These are phyloP conservation scores for Sporothrix mexicana DNA, from an alignment of 2,329 filamentous ascomycete species.

Conservation along the genomic window DNA sequence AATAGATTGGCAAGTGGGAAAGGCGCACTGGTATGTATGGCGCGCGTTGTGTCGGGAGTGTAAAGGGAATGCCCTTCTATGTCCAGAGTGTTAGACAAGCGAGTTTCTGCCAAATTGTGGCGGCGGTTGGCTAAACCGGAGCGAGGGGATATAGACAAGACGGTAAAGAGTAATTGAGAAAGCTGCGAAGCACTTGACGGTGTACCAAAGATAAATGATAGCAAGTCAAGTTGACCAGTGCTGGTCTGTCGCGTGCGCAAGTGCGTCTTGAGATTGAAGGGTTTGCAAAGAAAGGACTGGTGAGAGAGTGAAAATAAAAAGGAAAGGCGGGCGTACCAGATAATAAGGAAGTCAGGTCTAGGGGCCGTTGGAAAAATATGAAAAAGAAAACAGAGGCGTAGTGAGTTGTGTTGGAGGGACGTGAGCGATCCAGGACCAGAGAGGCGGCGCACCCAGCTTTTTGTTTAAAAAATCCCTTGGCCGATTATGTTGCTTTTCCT, in stretches of 20 bases:
- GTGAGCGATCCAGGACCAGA: slow-evolving; percentile 29
- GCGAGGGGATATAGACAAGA: background rate
- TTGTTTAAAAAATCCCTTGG: slow-evolving; percentile 19
- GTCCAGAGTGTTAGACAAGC: slow-evolving; percentile 5
- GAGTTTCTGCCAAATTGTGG: slow-evolving; percentile 8
- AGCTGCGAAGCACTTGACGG: background rate
- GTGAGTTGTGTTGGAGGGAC: background rate
- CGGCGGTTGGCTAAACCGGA: background rate
- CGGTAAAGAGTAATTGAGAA: background rate
- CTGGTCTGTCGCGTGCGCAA: background rate
- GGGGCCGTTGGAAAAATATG: background rate
- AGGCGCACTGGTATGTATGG: background rate
- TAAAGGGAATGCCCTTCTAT: background rate
- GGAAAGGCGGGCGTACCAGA: background rate
- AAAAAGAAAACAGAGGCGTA: background rate
- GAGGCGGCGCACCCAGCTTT: slow-evolving; percentile 30
- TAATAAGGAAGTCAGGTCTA: background rate
- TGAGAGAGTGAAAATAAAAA: background rate
- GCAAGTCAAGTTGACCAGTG: background rate
- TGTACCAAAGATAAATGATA: background rate
- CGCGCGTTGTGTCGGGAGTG: background rate
- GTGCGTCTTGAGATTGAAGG: background rate
- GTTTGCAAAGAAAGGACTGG: background rate
- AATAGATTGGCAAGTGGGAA: background rate
- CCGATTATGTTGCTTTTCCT: background rate